Conservation (phyloP, 176 grass and related monocot species). For the Triticum timopheevii region DNA sequence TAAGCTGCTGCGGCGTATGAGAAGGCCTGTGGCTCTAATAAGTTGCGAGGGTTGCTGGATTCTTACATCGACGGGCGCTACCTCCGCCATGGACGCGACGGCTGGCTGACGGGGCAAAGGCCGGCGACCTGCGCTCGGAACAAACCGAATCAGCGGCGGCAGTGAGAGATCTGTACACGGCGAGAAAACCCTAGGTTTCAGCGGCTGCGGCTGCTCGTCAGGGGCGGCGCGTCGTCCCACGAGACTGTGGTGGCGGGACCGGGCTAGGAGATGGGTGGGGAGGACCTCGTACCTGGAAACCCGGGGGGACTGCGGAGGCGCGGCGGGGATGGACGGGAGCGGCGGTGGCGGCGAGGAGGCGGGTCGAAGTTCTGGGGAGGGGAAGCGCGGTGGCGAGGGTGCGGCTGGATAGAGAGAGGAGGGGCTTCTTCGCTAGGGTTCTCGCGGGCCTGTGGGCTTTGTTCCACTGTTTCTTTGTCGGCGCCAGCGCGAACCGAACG, state of each 20-base stretch:
- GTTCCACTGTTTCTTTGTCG: background rate
- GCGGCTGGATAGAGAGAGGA: background rate
- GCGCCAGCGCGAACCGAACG: too few relatives aligned
- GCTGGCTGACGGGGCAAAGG: conserved; percentile 9
- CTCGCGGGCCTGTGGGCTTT: background rate
- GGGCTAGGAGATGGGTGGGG: background rate
- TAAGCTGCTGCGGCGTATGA: too few relatives aligned
- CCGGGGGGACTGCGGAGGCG: background rate
- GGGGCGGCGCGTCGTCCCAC: too few relatives aligned
- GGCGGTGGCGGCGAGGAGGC: too few relatives aligned
- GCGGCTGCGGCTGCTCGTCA: background rate
- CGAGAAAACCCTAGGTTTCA: background rate
- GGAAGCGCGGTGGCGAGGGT: too few relatives aligned
- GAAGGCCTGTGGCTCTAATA: background rate
- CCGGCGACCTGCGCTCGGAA: background rate
- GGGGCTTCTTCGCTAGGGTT: background rate
- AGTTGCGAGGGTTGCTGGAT: background rate
- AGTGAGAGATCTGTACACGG: background rate
- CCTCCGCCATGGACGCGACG: conserved; percentile 35
- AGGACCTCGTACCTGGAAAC: background rate
- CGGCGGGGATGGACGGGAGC: background rate
- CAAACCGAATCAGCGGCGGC: background rate
- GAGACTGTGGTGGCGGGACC: background rate
- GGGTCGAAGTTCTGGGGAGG: background rate
- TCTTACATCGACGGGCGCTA: conserved; percentile 30